These are phyloP conservation scores for Fragaria iinumae DNA, from an alignment of 306 rosid species.

Conservation along the genomic window DNA sequence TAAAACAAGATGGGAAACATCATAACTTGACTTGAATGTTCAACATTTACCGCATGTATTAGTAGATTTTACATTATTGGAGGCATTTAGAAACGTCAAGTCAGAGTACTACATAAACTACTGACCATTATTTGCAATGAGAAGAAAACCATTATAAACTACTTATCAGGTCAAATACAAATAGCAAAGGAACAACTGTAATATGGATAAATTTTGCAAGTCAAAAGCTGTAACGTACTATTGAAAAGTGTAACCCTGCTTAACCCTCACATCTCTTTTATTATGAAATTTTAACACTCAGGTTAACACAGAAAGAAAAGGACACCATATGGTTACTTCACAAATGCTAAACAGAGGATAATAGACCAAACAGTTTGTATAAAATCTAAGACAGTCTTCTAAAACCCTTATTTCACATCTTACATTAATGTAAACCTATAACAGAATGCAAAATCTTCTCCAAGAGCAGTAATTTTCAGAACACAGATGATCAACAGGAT, in stretches of 20 bases:
- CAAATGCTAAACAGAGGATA: neutral
- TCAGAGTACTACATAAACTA: neutral
- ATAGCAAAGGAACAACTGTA: no score
- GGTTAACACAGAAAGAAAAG: neutral
- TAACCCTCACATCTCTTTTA: neutral
- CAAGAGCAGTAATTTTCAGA: no score
- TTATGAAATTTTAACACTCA: neutral
- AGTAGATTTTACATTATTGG: neutral
- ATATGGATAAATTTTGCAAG: no score
- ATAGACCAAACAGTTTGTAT: neutral
- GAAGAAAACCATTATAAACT: neutral
- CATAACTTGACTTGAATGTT: neutral
- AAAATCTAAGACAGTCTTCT: neutral
- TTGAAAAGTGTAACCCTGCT: neutral
- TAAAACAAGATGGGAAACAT: neutral
- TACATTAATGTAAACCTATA: no score
- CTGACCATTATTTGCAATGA: neutral
- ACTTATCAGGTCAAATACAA: neutral
- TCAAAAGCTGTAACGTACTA: neutral
- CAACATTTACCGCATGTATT: neutral
- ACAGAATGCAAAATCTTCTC: no score
- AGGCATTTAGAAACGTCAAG: neutral
- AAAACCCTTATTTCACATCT: no score
- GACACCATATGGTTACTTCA: neutral
- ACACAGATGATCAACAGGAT: no score